These are phyloP conservation scores for Eucalyptus fibrosa DNA, from an alignment of 345 rosid genomes.

Conservation along the genomic window DNA sequence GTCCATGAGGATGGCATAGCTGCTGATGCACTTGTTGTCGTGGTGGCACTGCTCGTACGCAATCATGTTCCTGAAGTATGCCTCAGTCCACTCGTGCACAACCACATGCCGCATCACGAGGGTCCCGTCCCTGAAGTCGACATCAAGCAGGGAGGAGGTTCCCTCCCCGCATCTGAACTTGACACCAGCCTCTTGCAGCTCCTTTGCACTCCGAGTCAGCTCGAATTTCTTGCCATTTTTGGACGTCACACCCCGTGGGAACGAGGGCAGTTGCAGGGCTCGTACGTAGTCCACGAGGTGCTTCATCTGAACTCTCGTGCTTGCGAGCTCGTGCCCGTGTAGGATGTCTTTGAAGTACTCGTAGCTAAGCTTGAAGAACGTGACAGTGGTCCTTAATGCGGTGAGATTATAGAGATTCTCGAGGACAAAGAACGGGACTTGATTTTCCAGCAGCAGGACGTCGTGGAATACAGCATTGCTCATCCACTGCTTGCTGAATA, in stretches of 20 bases:
- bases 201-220: background rate
- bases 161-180: background rate
- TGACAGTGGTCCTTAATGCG: background rate
- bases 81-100: background rate
- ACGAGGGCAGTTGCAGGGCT: background rate
- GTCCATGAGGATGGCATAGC: background rate
- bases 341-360: background rate
- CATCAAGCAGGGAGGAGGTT: background rate
- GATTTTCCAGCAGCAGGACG: background rate
- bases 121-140: background rate
- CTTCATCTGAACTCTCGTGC: background rate
- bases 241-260: background rate
- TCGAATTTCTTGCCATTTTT: background rate
- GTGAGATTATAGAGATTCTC: background rate
- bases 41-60: slow-evolving; percentile 9
- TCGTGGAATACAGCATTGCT: background rate
- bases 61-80: slow-evolving; percentile 4
- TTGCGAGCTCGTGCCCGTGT: background rate
- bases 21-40: background rate
- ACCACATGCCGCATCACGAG: background rate
- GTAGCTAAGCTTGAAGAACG: background rate
- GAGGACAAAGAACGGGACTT: background rate
- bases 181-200: background rate
- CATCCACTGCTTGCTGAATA: background rate
- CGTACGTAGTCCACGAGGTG: background rate